Conservation (phyloP, 192 early-diverging fungal species). For the Coemansia erecta region DNA sequence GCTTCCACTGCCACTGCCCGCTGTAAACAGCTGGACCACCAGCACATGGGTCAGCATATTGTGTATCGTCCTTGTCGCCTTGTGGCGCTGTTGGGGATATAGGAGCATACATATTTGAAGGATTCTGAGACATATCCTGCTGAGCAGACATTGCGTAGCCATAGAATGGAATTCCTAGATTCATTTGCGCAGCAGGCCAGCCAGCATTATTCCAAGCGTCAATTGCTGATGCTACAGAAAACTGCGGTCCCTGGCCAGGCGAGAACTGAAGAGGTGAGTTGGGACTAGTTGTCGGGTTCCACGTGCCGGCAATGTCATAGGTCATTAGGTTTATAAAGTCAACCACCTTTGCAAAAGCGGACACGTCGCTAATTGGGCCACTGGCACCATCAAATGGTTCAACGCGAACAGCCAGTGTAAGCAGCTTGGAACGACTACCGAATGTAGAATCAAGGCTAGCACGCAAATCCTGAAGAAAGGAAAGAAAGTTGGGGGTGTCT, state of each 20-base stretch:
- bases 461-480: conserved; percentile 59
- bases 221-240: conserved; percentile 45
- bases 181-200: conserved; percentile 55
- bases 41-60: conserved; percentile 54
- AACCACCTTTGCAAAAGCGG: conserved; percentile 57
- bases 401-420: conserved; percentile 63
- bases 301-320: conserved; percentile 58
- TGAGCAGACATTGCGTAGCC: conserved; percentile 34
- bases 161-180: conserved; percentile 59
- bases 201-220: conserved; percentile 53
- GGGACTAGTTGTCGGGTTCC: conserved; percentile 55
- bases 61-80: conserved; percentile 54
- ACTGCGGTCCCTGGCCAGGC: conserved; percentile 9
- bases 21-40: conserved; percentile 42
- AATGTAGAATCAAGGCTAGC: conserved; percentile 50
- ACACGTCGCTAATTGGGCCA: conserved; percentile 53
- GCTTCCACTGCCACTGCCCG: conserved; percentile 61
- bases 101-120: conserved; percentile 13
- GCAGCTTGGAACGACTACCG: conserved; percentile 42
- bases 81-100: conserved; percentile 30
- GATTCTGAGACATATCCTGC: conserved; percentile 10
- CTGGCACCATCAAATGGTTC: conserved; percentile 56
- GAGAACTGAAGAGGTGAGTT: conserved; percentile 55
- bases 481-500: conserved; percentile 63
- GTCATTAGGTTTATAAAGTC: conserved; percentile 67